Evolutionary conservation across 352 stramenopile species (phyloP).

Genomic region (Globisporangium nagaii): DNA sequence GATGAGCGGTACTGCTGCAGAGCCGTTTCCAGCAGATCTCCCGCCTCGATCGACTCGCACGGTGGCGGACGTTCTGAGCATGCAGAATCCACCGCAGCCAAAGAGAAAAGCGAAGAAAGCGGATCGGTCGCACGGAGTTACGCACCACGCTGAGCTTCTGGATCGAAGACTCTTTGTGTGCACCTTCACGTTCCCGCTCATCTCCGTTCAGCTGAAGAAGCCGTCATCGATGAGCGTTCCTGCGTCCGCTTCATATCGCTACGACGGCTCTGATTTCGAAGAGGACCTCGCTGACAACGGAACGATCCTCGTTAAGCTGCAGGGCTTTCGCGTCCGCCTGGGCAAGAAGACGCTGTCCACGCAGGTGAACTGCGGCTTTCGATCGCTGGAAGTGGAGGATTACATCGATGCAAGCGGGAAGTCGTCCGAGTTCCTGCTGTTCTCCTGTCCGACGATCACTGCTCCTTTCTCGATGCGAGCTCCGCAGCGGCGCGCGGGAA

Average conservation of each 20-base stretch:
- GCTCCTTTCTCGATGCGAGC: slow-evolving; percentile 57
- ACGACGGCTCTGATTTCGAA: slow-evolving; percentile 52
- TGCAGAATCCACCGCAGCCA: slow-evolving; percentile 4
- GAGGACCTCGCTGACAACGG: slow-evolving; percentile 59
- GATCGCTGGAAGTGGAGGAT: slow-evolving; percentile 77
- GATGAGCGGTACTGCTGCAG: not conserved
- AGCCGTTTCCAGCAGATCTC: not conserved
- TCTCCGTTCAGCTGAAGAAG: slow-evolving; percentile 80
- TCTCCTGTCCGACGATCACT: slow-evolving; percentile 67
- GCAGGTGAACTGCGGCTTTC: slow-evolving; percentile 58
- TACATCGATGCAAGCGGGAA: slow-evolving; percentile 52
- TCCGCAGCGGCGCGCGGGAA: slow-evolving; percentile 36
- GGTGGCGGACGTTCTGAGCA: not conserved
- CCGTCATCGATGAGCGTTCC: slow-evolving; percentile 33
- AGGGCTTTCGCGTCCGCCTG: slow-evolving; percentile 76
- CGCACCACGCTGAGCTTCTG: slow-evolving; percentile 36
- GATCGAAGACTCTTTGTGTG: slow-evolving; percentile 72
- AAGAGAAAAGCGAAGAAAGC: slow-evolving; percentile 21
- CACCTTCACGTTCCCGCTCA: slow-evolving; percentile 77
- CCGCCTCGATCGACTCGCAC: slow-evolving; percentile 2
- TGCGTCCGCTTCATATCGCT: slow-evolving; percentile 50
- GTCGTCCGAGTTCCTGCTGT: slow-evolving; percentile 72
- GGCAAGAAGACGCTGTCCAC: slow-evolving; percentile 80
- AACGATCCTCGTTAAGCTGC: slow-evolving; percentile 67
- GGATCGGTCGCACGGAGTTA: slow-evolving; percentile 13